Evolutionary conservation across 2,329 filamentous ascomycete genomes (phyloP).

Genomic region (Penicillium concentricum): DNA sequence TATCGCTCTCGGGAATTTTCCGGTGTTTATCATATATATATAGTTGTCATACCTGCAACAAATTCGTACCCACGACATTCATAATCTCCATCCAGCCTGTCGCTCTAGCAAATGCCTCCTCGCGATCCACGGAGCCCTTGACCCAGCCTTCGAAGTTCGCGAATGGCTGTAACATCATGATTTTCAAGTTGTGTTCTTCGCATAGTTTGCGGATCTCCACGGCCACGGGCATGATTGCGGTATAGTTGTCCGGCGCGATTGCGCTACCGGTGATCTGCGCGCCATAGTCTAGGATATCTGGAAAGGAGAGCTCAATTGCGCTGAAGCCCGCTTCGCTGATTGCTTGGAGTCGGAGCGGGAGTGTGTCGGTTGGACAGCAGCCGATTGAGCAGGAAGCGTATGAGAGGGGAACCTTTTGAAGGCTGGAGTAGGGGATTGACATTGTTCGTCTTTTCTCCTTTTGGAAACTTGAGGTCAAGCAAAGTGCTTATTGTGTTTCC

Average conservation of each 20-base stretch:
- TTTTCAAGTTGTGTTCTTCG: slow-evolving; percentile 53
- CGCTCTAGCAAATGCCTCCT: slow-evolving; percentile 63
- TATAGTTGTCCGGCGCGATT: slow-evolving; percentile 59
- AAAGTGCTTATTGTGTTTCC: background rate
- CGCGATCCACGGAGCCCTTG: slow-evolving; percentile 55
- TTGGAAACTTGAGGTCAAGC: no score
- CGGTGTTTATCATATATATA: background rate
- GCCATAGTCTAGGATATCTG: slow-evolving; percentile 67
- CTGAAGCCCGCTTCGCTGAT: slow-evolving; percentile 50
- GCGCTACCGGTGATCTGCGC: slow-evolving; percentile 50
- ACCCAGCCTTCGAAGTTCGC: slow-evolving; percentile 75
- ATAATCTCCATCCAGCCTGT: slow-evolving; percentile 70
- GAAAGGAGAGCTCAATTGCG: slow-evolving; percentile 72
- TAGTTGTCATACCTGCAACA: slow-evolving; percentile 60
- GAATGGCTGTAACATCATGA: slow-evolving; percentile 75
- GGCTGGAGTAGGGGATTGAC: slow-evolving; percentile 14
- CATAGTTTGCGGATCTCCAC: slow-evolving; percentile 56
- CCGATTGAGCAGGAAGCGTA: slow-evolving; percentile 48
- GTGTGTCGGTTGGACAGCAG: slow-evolving; percentile 31
- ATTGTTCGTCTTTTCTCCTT: slow-evolving; percentile 5
- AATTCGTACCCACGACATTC: slow-evolving; percentile 65
- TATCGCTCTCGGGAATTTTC: accelerated
- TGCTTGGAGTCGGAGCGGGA: slow-evolving; percentile 41
- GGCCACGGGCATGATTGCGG: slow-evolving; percentile 56
- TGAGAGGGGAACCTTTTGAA: slow-evolving; percentile 35